Evolutionary conservation across 202 grass and related monocot species (phyloP).

Genomic region (Digitaria exilis): DNA sequence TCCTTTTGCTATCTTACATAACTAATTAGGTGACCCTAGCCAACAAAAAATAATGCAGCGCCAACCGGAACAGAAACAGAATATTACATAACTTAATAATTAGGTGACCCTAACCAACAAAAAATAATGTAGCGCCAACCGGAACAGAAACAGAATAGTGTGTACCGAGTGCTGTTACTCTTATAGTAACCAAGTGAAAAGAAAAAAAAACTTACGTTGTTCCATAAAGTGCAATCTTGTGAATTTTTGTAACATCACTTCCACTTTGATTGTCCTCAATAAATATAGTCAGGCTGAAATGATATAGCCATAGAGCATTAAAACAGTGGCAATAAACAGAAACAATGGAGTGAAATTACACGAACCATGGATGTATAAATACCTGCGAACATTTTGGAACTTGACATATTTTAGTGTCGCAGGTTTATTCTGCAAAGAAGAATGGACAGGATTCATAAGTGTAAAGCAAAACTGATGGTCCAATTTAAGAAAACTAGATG

Average conservation of each 20-base stretch:
- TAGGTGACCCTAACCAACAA: not conserved
- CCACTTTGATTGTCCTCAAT: conserved; percentile 95
- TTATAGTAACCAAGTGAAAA: not conserved
- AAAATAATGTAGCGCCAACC: not conserved
- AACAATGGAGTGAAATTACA: not conserved
- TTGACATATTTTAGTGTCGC: conserved; percentile 87
- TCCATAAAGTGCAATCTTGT: conserved; percentile 89
- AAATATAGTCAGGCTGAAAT: conserved; percentile 90
- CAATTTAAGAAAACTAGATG: not conserved
- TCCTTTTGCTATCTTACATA: not conserved
- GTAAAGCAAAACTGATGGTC: conserved; percentile 6
- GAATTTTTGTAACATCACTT: conserved; percentile 76
- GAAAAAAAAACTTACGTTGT: conserved; percentile 71
- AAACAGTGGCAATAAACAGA: not conserved
- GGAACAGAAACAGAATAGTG: not conserved
- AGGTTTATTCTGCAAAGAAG: conserved; percentile 62
- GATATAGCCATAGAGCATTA: conserved; percentile 17
- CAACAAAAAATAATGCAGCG: not conserved
- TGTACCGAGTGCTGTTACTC: not conserved
- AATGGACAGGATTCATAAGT: conserved; percentile 33
- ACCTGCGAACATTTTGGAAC: conserved; percentile 99
- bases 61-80: not conserved
- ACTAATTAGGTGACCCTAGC: conserved; percentile 9
- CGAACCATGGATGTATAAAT: not conserved
- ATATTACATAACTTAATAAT: not conserved